These are phyloP conservation scores for Termitomyces sp. DNA, from an alignment of 768 basidiomycete species.

Conservation along the genomic window DNA sequence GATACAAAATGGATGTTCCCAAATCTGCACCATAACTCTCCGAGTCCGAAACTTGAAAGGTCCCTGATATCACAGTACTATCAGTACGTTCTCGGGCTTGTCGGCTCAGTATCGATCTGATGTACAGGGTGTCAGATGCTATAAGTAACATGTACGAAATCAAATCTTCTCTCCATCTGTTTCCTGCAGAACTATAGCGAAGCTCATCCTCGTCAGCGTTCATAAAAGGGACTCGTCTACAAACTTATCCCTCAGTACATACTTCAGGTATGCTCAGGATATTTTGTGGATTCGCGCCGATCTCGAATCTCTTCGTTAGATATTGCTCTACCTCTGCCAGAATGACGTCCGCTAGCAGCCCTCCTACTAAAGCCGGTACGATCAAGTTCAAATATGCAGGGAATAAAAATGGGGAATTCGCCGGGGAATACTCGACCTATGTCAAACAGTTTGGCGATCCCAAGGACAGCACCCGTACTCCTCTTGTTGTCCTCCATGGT, in stretches of 20 bases:
- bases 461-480: conserved; percentile 12
- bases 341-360: neutral
- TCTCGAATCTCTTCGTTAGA: neutral
- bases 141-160: too few species aligned
- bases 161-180: too few species aligned
- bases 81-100: too few species aligned
- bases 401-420: neutral
- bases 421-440: conserved; percentile 7
- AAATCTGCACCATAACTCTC: too few species aligned
- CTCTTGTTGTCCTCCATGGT: conserved; percentile 40
- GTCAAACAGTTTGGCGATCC: conserved; percentile 12
- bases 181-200: too few species aligned
- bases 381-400: conserved; percentile 10
- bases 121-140: too few species aligned
- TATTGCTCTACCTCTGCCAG: neutral
- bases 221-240: too few species aligned
- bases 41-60: too few species aligned
- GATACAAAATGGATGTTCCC: too few species aligned
- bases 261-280: neutral
- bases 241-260: neutral
- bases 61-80: too few species aligned
- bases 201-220: too few species aligned
- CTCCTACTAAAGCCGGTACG: neutral
- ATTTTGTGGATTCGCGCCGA: neutral
- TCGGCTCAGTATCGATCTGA: too few species aligned